Percentiles rank a stretch among this genome's conserved stretches.
phyloP scores from a whole-genome alignment of 23 red algal species.

The Gracilaria caudata region DNA sequence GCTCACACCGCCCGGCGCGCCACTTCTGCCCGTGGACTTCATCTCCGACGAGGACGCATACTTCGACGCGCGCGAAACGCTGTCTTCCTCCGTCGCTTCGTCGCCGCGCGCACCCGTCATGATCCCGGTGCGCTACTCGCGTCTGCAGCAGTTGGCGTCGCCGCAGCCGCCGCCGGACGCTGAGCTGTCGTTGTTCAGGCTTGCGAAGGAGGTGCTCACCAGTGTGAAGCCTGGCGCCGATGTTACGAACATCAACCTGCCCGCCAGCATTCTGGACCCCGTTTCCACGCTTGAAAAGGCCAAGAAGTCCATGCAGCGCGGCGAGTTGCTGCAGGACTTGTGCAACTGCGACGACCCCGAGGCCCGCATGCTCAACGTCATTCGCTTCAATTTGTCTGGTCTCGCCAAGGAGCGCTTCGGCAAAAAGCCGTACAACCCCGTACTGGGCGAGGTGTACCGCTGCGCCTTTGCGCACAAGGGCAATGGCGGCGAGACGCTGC shows the following conservation, averaged over 20 bases:
- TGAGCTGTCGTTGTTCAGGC: slow-evolving; percentile 82
- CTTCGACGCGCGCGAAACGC: slow-evolving; percentile 36
- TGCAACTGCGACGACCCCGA: slow-evolving; percentile 38
- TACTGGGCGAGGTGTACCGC: slow-evolving; percentile 90
- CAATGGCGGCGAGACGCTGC: slow-evolving; percentile 52
- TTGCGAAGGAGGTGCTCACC: slow-evolving; percentile 88
- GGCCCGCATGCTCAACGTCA: slow-evolving; percentile 78
- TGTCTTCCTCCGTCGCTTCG: slow-evolving; percentile 40
- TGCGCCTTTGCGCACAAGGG: slow-evolving; percentile 84
- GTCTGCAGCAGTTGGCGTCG: slow-evolving; percentile 45
- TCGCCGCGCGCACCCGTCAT: slow-evolving; percentile 26
- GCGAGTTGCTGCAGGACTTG: slow-evolving; percentile 89
- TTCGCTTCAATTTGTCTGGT: slow-evolving; percentile 87
- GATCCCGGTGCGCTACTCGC: slow-evolving; percentile 52
- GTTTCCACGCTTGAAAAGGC: slow-evolving; percentile 92
- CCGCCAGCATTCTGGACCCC: slow-evolving; percentile 91
- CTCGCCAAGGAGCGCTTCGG: slow-evolving; percentile 87
- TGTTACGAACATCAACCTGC: slow-evolving; percentile 83
- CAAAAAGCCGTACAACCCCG: slow-evolving; percentile 97
- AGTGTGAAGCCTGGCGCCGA: slow-evolving; percentile 84
- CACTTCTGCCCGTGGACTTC: slow-evolving; percentile 4
- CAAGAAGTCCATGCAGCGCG: slow-evolving; percentile 88
- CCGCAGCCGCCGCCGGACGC: slow-evolving; percentile 52
- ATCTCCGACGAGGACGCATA: slow-evolving; percentile 51
- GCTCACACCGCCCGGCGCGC: background rate